Evolutionary conservation across 345 rosid species (phyloP).

Genomic region (Adansonia digitata): DNA sequence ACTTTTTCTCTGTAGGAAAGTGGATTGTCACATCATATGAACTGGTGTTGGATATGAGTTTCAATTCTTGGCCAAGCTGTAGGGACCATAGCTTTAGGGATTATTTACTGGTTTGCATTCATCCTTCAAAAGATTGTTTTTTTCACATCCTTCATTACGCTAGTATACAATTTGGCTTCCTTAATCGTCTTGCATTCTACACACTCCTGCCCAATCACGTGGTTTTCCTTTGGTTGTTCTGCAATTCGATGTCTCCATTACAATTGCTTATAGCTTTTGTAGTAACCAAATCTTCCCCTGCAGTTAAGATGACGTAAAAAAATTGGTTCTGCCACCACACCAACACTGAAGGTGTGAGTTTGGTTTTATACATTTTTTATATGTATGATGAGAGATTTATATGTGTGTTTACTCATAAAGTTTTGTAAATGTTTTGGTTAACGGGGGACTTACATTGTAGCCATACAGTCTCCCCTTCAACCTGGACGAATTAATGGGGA

Average conservation of each 20-base stretch:
- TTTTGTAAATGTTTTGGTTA: neutral
- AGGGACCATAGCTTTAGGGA: constrained; percentile 27
- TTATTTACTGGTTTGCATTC: constrained; percentile 16
- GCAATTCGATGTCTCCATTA: neutral
- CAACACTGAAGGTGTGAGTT: neutral
- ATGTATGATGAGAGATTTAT: neutral
- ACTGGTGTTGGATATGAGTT: constrained; percentile 4
- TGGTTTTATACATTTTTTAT: neutral
- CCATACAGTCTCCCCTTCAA: neutral
- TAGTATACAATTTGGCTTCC: neutral
- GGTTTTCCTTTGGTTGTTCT: neutral
- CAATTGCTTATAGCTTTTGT: neutral
- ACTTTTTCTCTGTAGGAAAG: constrained; percentile 8
- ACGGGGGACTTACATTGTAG: neutral
- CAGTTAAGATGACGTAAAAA: neutral
- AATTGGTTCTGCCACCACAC: neutral
- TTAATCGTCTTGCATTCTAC: constrained; percentile 5
- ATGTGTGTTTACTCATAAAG: neutral
- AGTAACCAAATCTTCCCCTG: neutral
- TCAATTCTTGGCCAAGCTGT: constrained; percentile 15
- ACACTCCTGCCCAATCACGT: constrained; percentile 2
- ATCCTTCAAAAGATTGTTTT: constrained; percentile 8
- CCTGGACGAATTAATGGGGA: neutral
- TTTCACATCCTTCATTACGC: constrained; percentile 1
- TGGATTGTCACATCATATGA: constrained; percentile 22